Conservation (phyloP, 2,329 filamentous ascomycete species). For the Trichoderma koningiopsis region DNA sequence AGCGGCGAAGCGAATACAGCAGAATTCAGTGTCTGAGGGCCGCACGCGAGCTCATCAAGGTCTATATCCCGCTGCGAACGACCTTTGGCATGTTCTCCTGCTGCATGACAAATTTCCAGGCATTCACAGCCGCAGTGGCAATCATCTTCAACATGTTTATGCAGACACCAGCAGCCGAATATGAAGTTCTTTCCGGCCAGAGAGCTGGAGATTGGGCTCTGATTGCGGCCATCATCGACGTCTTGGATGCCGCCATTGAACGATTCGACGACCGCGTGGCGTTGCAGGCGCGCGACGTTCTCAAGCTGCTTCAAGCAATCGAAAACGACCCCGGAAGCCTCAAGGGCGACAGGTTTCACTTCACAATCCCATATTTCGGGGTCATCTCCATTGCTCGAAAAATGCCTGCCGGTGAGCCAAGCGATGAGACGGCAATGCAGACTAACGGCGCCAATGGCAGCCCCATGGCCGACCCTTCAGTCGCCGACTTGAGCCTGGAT, state of each 20-base stretch:
- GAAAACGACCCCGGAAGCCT: constrained; percentile 2
- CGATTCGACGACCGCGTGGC: constrained; percentile 17
- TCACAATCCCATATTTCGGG: constrained; percentile 16
- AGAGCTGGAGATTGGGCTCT: constrained; percentile 15
- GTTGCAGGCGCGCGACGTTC: constrained; percentile 13
- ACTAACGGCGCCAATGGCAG: background rate
- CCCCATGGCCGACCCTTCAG: background rate
- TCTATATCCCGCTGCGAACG: constrained; percentile 13
- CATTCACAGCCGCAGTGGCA: constrained; percentile 20
- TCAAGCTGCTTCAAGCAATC: constrained; percentile 10
- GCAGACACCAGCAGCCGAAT: background rate
- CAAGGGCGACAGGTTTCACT: constrained; percentile 12
- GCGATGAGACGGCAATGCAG: background rate
- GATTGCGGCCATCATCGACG: background rate
- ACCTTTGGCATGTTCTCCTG: constrained; percentile 23
- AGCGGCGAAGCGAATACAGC: constrained; percentile 16
- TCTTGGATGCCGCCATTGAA: constrained; percentile 7
- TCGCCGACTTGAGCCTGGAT: background rate
- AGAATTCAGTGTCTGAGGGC: constrained; percentile 17
- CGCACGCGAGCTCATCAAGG: constrained; percentile 16
- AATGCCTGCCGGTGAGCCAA: background rate
- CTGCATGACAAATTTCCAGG: constrained; percentile 22
- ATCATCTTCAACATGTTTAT: constrained; percentile 22
- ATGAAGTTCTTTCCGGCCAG: background rate
- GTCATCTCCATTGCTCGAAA: constrained; percentile 16